Evolutionary conservation across 345 rosid species (phyloP).

Genomic region (Eucalyptus paniculata): DNA sequence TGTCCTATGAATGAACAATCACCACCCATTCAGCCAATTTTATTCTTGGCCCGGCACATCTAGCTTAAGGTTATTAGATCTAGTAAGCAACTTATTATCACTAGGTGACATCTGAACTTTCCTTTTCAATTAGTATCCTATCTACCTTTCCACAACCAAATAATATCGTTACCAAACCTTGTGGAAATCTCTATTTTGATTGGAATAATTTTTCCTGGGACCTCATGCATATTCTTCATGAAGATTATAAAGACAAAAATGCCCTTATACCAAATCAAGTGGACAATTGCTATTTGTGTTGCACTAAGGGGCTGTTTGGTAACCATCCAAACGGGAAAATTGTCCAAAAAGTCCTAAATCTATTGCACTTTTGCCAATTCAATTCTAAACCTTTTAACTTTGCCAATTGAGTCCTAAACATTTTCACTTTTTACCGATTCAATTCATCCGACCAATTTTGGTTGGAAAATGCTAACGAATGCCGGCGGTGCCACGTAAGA

Average conservation of each 20-base stretch:
- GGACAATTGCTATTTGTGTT: background rate
- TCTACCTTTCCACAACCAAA: background rate
- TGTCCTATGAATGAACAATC: background rate
- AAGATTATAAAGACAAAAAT: background rate
- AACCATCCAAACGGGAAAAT: too few species aligned
- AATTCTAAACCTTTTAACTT: too few species aligned
- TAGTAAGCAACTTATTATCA: background rate
- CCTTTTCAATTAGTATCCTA: background rate
- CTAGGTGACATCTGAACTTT: background rate
- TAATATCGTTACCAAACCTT: background rate
- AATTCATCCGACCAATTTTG: too few species aligned
- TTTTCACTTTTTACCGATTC: too few species aligned
- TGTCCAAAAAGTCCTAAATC: too few species aligned
- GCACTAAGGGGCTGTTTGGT: background rate
- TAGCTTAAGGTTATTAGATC: background rate
- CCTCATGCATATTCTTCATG: background rate
- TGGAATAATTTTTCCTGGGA: background rate
- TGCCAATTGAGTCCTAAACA: too few species aligned
- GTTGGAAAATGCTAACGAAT: fast-evolving
- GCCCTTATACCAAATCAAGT: background rate
- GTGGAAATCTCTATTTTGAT: background rate
- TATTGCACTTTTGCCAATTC: too few species aligned
- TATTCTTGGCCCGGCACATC: background rate
- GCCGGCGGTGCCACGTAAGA: too few species aligned
- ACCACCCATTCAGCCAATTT: background rate